Evolutionary conservation across 2,329 filamentous ascomycete genomes (phyloP).

Genomic region (Apiospora marii): DNA sequence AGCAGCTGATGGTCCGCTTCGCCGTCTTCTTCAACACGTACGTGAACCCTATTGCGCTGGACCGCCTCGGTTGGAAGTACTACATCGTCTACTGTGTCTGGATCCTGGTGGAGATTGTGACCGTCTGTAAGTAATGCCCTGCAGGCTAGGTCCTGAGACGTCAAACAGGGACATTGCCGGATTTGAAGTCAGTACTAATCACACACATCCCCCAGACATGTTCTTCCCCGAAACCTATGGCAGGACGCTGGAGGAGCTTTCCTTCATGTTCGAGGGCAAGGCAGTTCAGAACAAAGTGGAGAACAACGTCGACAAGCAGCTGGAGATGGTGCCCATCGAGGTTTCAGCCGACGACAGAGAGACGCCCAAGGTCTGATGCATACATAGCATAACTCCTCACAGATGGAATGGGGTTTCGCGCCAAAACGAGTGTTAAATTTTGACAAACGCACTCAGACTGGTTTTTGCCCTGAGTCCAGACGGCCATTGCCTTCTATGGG

Average conservation of each 20-base stretch:
- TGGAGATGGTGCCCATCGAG: slow-evolving; percentile 34
- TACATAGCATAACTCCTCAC: neutral
- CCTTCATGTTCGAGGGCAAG: slow-evolving; percentile 46
- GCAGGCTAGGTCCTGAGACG: no score
- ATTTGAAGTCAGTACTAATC: neutral
- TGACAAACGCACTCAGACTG: neutral
- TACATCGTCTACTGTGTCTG: slow-evolving; percentile 47
- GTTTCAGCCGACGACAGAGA: neutral
- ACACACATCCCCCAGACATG: slow-evolving; percentile 27
- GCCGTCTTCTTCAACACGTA: slow-evolving; percentile 56
- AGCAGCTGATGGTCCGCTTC: slow-evolving; percentile 48
- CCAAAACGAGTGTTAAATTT: neutral
- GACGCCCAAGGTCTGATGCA: neutral
- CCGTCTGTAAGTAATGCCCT: slow-evolving; percentile 35
- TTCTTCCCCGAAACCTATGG: slow-evolving; percentile 45
- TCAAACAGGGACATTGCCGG: no score
- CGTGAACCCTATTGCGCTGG: slow-evolving; percentile 53
- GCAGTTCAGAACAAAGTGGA: slow-evolving; percentile 38
- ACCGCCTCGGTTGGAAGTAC: slow-evolving; percentile 49
- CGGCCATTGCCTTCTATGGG: neutral
- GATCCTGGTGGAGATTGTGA: slow-evolving; percentile 44
- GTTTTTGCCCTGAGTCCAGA: neutral
- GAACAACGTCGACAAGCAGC: slow-evolving; percentile 41
- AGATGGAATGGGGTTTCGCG: neutral
- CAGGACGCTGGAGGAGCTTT: slow-evolving; percentile 44